These are phyloP conservation scores for Fagus crenata DNA, from an alignment of 306 rosid genomes.

Conservation along the genomic window DNA sequence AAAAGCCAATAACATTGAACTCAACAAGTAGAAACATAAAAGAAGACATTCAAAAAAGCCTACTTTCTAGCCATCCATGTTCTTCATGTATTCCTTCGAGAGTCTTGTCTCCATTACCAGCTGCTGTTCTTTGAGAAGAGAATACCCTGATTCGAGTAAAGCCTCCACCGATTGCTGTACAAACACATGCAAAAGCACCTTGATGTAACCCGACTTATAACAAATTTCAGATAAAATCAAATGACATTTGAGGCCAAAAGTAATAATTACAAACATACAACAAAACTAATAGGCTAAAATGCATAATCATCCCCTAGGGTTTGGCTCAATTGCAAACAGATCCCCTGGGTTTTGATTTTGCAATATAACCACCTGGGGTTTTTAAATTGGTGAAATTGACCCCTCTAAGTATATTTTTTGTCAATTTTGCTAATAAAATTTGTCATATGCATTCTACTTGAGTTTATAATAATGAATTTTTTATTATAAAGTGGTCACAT, in stretches of 20 bases:
- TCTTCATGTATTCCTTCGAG: constrained; percentile 97
- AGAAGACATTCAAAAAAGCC: constrained; percentile 14
- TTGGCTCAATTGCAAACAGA: no score
- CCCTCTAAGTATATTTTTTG: no score
- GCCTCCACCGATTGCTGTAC: constrained; percentile 86
- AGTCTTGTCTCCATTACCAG: constrained; percentile 85
- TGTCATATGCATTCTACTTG: no score
- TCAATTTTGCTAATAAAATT: no score
- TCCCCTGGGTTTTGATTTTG: no score
- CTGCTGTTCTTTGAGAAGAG: constrained; percentile 77
- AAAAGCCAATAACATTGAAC: constrained; percentile 4
- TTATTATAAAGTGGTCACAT: no score
- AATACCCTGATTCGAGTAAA: constrained; percentile 77
- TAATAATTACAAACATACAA: no score
- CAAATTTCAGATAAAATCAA: constrained; percentile 21
- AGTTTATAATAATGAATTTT: no score
- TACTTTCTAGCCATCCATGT: constrained; percentile 58
- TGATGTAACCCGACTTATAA: constrained; percentile 8
- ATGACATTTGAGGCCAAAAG: constrained; percentile 6
- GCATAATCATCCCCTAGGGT: no score
- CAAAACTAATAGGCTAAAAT: not conserved
- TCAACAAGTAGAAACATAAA: not conserved
- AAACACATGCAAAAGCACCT: constrained; percentile 38
- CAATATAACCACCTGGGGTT: no score
- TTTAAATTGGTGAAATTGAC: no score